phyloP scores from a whole-genome alignment of 768 basidiomycete species.

The Neoboletus brunneissimus region DNA sequence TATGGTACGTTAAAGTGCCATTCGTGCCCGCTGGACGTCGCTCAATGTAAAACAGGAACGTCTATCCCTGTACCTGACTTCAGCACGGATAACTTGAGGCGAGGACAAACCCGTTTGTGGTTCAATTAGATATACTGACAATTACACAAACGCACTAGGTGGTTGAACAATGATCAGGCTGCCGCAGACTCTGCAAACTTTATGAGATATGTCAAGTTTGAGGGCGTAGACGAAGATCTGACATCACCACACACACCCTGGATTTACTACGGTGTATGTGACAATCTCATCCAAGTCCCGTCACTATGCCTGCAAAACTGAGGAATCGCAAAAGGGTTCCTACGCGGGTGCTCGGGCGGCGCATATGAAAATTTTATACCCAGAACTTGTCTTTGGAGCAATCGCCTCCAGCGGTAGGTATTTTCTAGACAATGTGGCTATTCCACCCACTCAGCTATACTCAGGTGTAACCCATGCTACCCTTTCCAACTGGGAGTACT shows the following conservation, averaged over 20 bases:
- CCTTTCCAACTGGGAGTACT: constrained; percentile 83
- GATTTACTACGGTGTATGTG: constrained; percentile 88
- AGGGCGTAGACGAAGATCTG: constrained; percentile 65
- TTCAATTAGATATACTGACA: constrained; percentile 1
- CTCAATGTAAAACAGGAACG: constrained; percentile 43
- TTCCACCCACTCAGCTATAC: background rate
- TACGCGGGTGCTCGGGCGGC: constrained; percentile 94
- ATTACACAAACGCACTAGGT: constrained; percentile 43
- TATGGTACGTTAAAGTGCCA: constrained; percentile 54
- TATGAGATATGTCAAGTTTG: constrained; percentile 75
- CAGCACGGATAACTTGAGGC: constrained; percentile 81
- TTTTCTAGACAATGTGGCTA: background rate
- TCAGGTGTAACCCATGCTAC: constrained; percentile 83
- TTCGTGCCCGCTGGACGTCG: background rate
- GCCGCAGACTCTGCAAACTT: constrained; percentile 92
- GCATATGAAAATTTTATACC: constrained; percentile 85
- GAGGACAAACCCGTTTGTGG: constrained; percentile 2
- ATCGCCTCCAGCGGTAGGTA: constrained; percentile 80
- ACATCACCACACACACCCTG: constrained; percentile 74
- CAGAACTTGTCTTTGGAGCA: constrained; percentile 83
- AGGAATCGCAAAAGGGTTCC: constrained; percentile 54
- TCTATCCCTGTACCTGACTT: constrained; percentile 77
- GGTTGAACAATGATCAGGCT: constrained; percentile 86
- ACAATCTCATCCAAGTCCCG: background rate
- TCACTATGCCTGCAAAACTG: background rate